Percentiles rank a stretch among this genome's conserved stretches.
These are phyloP conservation scores for Achlya hypogyna DNA, from an alignment of 352 stramenopile genomes.

Conservation along the genomic window DNA sequence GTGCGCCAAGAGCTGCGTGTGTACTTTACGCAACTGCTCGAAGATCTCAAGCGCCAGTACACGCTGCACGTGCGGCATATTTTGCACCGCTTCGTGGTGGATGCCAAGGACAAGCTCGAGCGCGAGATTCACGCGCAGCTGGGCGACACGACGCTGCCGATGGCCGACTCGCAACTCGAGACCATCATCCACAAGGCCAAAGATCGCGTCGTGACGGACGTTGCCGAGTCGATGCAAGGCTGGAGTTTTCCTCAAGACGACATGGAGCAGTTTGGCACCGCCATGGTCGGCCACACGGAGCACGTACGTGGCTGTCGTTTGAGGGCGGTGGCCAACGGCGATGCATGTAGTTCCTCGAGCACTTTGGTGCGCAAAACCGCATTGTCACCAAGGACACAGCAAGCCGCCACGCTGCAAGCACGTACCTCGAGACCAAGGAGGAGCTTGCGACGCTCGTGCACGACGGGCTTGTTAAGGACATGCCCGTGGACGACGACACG, in stretches of 20 bases:
- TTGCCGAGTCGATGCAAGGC: slow-evolving; percentile 11
- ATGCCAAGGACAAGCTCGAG: slow-evolving; percentile 1
- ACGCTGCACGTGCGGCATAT: slow-evolving; percentile 17
- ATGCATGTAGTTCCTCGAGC: slow-evolving; percentile 47
- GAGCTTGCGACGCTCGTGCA: slow-evolving; percentile 50
- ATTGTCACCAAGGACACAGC: slow-evolving; percentile 51
- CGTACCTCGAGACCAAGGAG: slow-evolving; percentile 49
- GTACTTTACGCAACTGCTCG: slow-evolving; percentile 8
- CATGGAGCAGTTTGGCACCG: slow-evolving; percentile 55
- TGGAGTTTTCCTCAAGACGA: slow-evolving; percentile 35
- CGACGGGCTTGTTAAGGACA: slow-evolving; percentile 38
- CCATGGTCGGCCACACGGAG: slow-evolving; percentile 25
- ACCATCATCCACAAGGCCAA: slow-evolving; percentile 4
- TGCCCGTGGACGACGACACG: slow-evolving; percentile 52
- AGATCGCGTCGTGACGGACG: slow-evolving; percentile 10
- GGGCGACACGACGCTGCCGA: slow-evolving; percentile 8
- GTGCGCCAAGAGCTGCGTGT: slow-evolving; percentile 7
- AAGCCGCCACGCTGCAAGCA: slow-evolving; percentile 42
- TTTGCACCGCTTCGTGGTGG: slow-evolving; percentile 5
- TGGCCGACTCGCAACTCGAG: neutral
- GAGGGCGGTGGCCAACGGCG: neutral
- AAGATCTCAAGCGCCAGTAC: slow-evolving; percentile 19
- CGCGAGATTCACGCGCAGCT: neutral
- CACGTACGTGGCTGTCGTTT: slow-evolving; percentile 32
- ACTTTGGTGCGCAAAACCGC: slow-evolving; percentile 57